Evolutionary conservation across 495 filamentous ascomycete species (phyloP).

Genomic region (Rhizodiscina lignyota): DNA sequence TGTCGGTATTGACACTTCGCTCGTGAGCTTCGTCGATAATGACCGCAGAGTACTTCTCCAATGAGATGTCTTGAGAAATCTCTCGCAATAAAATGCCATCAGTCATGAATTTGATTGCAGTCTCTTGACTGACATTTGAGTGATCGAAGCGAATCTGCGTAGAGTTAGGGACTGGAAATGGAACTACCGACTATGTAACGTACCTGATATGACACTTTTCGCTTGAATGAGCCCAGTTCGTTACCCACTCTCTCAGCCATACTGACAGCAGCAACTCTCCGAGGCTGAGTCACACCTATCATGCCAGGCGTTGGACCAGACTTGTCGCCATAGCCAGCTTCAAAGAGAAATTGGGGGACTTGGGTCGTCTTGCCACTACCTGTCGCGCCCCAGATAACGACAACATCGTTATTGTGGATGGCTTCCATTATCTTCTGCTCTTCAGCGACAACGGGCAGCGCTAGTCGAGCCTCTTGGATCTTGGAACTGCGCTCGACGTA

Average conservation of each 20-base stretch:
- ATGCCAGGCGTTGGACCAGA: slow-evolving; percentile 68
- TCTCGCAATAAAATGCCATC: slow-evolving; percentile 92
- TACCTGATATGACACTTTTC: slow-evolving; percentile 63
- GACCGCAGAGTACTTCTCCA: slow-evolving; percentile 86
- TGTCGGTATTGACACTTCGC: slow-evolving; percentile 92
- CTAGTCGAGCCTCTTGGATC: slow-evolving; percentile 62
- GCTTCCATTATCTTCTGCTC: slow-evolving; percentile 99
- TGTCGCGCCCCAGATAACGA: slow-evolving; percentile 90
- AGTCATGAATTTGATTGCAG: slow-evolving; percentile 97
- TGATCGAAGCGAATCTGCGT: slow-evolving; percentile 69
- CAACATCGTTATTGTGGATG: slow-evolving; percentile 69
- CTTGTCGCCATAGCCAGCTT: slow-evolving; percentile 76
- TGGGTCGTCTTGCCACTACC: slow-evolving; percentile 97
- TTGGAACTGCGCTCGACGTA: slow-evolving; percentile 50
- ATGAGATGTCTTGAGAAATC: slow-evolving; percentile 71
- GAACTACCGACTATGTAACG: neutral
- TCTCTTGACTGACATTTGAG: slow-evolving; percentile 61
- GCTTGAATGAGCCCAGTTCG: slow-evolving; percentile 49
- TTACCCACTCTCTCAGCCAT: slow-evolving; percentile 85
- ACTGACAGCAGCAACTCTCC: slow-evolving; percentile 82
- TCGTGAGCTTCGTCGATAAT: slow-evolving; percentile 98
- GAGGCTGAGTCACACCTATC: slow-evolving; percentile 88
- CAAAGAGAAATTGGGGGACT: slow-evolving; percentile 86
- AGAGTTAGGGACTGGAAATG: too few relatives aligned
- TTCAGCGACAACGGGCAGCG: slow-evolving; percentile 79